These are phyloP conservation scores for Picea sitchensis DNA, from an alignment of 75 land plant species.

Conservation along the genomic window DNA sequence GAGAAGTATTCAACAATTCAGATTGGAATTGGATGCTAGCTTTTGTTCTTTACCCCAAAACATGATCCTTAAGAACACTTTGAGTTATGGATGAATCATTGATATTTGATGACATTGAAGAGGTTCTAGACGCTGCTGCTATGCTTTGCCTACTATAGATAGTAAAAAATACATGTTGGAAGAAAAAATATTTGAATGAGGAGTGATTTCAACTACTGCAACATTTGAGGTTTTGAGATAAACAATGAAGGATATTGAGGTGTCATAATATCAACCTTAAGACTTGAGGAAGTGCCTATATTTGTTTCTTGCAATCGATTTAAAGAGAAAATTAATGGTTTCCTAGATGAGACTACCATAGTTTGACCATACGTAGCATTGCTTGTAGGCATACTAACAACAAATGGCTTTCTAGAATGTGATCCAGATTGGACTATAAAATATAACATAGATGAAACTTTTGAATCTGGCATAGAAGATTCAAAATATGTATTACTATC, in stretches of 20 bases:
- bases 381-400: neutral
- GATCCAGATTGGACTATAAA: neutral
- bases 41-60: neutral
- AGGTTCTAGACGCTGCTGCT: neutral
- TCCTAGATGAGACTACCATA: neutral
- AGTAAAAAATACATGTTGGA: neutral
- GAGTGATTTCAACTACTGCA: neutral
- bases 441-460: neutral
- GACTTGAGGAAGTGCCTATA: neutral
- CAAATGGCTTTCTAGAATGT: neutral
- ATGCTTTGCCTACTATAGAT: neutral
- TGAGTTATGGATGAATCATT: neutral
- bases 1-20: neutral
- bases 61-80: neutral
- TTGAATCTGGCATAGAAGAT: neutral
- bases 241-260: neutral
- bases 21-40: neutral
- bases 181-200: neutral
- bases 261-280: no score
- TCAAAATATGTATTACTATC: neutral
- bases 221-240: neutral
- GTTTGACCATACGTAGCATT: neutral
- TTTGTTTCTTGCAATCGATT: neutral
- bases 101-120: neutral
- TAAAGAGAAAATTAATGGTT: neutral